phyloP scores from a whole-genome alignment of 169 alveolate species.

The Plasmodium reichenowi region DNA sequence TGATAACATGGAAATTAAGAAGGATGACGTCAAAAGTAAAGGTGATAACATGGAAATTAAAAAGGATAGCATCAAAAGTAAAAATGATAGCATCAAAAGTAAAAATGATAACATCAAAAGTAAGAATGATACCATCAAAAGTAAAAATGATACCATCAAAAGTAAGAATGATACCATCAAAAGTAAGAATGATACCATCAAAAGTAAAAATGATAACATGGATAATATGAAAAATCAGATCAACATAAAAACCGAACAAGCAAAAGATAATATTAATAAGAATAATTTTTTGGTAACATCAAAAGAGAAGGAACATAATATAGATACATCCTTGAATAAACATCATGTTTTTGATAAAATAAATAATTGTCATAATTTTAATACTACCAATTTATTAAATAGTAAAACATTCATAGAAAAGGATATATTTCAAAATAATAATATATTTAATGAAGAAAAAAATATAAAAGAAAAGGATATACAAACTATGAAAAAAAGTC shows the following conservation, averaged over 20 bases:
- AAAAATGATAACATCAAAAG: neutral
- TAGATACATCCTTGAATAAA: too few species aligned
- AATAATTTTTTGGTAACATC: neutral
- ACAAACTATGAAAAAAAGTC: too few species aligned
- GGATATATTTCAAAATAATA: too few species aligned
- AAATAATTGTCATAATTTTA: too few species aligned
- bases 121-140: neutral
- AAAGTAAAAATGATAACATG: neutral
- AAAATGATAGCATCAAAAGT: neutral
- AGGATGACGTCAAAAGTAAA: neutral
- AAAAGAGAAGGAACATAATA: too few species aligned
- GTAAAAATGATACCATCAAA: neutral
- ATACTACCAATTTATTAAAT: too few species aligned
- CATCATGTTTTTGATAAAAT: too few species aligned
- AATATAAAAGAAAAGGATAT: too few species aligned
- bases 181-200: neutral
- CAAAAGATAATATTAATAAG: neutral
- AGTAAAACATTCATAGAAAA: too few species aligned
- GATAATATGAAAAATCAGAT: neutral
- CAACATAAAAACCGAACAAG: neutral
- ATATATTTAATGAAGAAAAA: neutral
- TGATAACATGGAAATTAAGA: neutral
- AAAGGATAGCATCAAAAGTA: neutral
- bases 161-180: neutral
- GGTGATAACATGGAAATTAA: neutral